Evolutionary conservation across 257 asterid species (phyloP).

Genomic region (Solanum etuberosum): DNA sequence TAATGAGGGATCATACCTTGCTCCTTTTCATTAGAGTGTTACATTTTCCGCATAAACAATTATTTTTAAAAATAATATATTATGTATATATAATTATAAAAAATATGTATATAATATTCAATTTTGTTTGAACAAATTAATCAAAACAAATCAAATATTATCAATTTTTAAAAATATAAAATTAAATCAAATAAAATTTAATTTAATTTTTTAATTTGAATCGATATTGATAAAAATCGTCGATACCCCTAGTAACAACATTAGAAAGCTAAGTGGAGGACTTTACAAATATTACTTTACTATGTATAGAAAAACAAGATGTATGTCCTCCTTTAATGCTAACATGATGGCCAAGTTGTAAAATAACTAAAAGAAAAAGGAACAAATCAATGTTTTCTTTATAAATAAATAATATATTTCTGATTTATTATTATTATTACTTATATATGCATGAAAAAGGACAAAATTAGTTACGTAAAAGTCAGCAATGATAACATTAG

Average conservation of each 20-base stretch:
- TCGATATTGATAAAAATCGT: too few species aligned
- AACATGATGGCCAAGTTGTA: not conserved
- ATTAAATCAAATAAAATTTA: too few species aligned
- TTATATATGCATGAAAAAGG: not conserved
- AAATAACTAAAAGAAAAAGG: not conserved
- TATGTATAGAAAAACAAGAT: not conserved
- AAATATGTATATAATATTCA: too few species aligned
- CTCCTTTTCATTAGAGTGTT: not conserved
- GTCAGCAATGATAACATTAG: constrained; percentile 6
- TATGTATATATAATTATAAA: too few species aligned
- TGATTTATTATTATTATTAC: too few species aligned
- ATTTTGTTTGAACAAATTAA: too few species aligned
- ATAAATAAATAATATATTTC: not conserved
- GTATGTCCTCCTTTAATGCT: not conserved
- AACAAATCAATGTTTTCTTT: not conserved
- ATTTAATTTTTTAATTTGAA: too few species aligned
- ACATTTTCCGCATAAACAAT: not conserved
- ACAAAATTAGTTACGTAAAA: not conserved
- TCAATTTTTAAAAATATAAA: too few species aligned
- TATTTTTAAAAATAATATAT: too few species aligned
- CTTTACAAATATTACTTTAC: not conserved
- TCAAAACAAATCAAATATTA: too few species aligned
- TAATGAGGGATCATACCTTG: not conserved
- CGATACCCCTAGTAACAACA: not conserved
- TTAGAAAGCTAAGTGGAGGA: not conserved